Evolutionary conservation across 1,284 basidiomycete genomes (phyloP).

Genomic region (Trichosporon sp.): DNA sequence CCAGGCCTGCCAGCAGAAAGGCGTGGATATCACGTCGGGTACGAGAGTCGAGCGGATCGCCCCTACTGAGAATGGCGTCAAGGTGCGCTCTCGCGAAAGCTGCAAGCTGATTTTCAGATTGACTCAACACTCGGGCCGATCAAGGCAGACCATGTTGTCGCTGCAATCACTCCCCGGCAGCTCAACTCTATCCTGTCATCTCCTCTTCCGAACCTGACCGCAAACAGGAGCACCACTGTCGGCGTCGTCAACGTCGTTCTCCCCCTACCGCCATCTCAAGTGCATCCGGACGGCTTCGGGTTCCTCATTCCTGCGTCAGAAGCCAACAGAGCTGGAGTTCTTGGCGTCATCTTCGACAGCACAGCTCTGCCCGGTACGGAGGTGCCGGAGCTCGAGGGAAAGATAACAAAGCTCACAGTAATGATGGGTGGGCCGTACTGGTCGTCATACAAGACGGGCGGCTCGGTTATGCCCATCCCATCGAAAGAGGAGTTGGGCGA

Average conservation of each 20-base stretch:
- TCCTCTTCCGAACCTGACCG: constrained; percentile 52
- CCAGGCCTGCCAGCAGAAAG: constrained; percentile 13
- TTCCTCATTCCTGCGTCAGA: constrained; percentile 68
- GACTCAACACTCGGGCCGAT: neutral
- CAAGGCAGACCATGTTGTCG: constrained; percentile 23
- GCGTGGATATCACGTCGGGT: constrained; percentile 4
- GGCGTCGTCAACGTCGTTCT: constrained; percentile 62
- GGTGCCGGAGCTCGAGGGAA: constrained; percentile 34
- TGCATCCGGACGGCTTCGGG: constrained; percentile 80
- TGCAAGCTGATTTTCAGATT: neutral
- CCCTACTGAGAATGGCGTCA: neutral
- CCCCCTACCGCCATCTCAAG: constrained; percentile 52
- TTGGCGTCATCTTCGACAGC: constrained; percentile 81
- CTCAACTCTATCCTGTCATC: constrained; percentile 33
- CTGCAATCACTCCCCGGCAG: constrained; percentile 24
- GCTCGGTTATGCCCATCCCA: neutral
- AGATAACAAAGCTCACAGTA: constrained; percentile 66
- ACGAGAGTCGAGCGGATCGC: constrained; percentile 2
- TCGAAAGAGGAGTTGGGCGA: constrained; percentile 25
- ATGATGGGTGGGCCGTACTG: constrained; percentile 85
- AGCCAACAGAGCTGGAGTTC: constrained; percentile 51
- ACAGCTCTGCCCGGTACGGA: constrained; percentile 61
- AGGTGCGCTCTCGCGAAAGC: neutral
- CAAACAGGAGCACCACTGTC: constrained; percentile 53
- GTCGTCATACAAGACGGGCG: constrained; percentile 39